Base-by-base conservation (phyloP, 2,329 filamentous ascomycete species). In the Diaporthe ampelina region DNA sequence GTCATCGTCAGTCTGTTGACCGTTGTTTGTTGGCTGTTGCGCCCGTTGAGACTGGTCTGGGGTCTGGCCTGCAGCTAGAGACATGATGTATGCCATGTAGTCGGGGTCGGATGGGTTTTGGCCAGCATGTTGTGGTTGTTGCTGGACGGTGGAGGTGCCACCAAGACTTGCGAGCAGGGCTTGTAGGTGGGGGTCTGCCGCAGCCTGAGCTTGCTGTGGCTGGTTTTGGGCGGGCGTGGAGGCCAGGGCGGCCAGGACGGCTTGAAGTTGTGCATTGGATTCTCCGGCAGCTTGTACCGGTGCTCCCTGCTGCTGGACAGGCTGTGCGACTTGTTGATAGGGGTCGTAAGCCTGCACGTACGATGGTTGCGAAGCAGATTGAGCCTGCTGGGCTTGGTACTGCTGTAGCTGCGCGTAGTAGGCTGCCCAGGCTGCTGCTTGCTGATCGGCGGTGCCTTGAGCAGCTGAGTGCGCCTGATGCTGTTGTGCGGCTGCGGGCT, bases 141-240 rank as follows among this genome's bases (percentile, higher is more conserved):
- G 76, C 26, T 72, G 73, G n/a, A 58, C 59, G 32, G 73, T 11
- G 15, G 72, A n/a, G 8, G 72, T 37, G 24, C 70, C 75, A n/a
- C 73, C 70, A 56, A 87, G 84, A 63, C 84, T 84, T 13, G 84
- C 83, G 50, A 86, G 78, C n/a, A 86, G 82, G 10, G 85, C 85
- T 77, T 87, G 84, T 5, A 86, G 80, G 74, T 86, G 84, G 13
- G 77, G 81, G 63, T 86, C 84, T 9, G 65, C 68, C 54, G 73
- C 24, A 61, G 37, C 70, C 32, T 70, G 70, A 32, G 65, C 72
- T 21, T 77, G 73, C 26, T 74, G 74, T 37, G 71, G 75, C 45
- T 79, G 77, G 8, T 77, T 76, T 67, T 84, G 83, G 1, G 72
- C 56, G 17, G 74, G 72, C 26, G 40, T 40, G 26, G 75, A 70